phyloP scores from a whole-genome alignment of 345 rosid genomes.

The Populus pruinosa region DNA sequence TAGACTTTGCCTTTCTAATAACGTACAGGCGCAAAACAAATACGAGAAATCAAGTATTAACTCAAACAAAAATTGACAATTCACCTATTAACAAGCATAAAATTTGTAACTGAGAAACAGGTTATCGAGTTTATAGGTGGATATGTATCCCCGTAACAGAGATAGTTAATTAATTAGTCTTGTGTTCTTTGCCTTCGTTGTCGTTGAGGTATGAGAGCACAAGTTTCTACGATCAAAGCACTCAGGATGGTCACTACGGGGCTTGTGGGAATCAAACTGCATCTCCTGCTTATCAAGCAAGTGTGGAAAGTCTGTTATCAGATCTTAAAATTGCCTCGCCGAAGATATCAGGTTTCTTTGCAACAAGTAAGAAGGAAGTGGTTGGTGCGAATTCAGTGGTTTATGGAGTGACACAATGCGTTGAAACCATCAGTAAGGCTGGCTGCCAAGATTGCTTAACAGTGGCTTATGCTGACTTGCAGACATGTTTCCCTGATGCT shows the following conservation, averaged over 20 bases:
- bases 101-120: too few relatives aligned
- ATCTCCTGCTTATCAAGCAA: conserved; percentile 9
- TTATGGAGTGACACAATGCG: conserved; percentile 42
- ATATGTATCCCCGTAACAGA: too few relatives aligned
- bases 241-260: conserved; percentile 25
- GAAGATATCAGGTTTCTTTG: conserved; percentile 29
- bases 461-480: conserved; percentile 23
- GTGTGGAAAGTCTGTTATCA: conserved; percentile 9
- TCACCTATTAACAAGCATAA: too few relatives aligned
- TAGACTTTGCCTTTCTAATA: too few relatives aligned
- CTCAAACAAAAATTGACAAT: too few relatives aligned
- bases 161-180: background rate
- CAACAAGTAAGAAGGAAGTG: conserved; percentile 23
- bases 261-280: conserved; percentile 23
- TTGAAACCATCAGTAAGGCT: conserved; percentile 22
- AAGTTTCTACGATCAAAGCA: conserved; percentile 34
- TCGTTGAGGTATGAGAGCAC: conserved; percentile 41
- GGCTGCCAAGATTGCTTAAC: conserved; percentile 38
- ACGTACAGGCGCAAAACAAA: too few relatives aligned
- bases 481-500: conserved; percentile 26
- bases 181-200: background rate
- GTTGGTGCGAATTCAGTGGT: conserved; percentile 11
- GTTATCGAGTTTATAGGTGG: too few relatives aligned
- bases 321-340: conserved; percentile 39
- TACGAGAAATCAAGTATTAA: too few relatives aligned